These are phyloP conservation scores for Calendula officinalis DNA, from an alignment of 129 eudicot genomes.

Conservation along the genomic window DNA sequence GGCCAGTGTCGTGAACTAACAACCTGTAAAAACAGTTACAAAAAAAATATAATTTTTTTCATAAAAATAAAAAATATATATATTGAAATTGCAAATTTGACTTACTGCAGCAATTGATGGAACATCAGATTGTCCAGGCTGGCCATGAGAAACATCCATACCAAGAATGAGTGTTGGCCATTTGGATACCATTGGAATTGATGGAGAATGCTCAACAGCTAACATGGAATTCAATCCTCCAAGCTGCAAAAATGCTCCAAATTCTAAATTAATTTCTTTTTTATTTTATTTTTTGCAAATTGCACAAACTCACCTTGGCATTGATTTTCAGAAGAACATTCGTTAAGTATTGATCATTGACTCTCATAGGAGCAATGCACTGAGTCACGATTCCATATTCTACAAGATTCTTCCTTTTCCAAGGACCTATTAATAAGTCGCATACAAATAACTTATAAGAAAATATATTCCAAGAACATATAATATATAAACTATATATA, in stretches of 20 bases:
- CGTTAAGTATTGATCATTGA: constrained; percentile 75
- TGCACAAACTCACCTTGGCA: constrained; percentile 54
- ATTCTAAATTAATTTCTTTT: background rate
- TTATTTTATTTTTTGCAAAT: background rate
- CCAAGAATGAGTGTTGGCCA: constrained; percentile 76
- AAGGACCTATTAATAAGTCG: constrained; percentile 51
- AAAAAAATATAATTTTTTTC: too few relatives aligned
- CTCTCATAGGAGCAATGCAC: constrained; percentile 71
- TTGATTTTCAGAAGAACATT: constrained; percentile 79
- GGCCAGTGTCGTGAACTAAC: constrained; percentile 88
- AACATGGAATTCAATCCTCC: constrained; percentile 81
- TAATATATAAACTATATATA: too few relatives aligned
- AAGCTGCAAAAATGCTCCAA: constrained; percentile 41
- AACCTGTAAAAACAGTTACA: constrained; percentile 47
- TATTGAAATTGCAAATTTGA: background rate
- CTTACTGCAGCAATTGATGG: constrained; percentile 90
- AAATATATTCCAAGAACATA: too few relatives aligned
- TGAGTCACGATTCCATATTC: constrained; percentile 86
- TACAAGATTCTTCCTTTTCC: constrained; percentile 72
- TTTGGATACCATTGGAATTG: constrained; percentile 64
- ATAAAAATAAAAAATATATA: too few relatives aligned
- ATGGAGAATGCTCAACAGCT: constrained; percentile 45
- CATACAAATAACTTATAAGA: background rate
- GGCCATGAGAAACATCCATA: constrained; percentile 83
- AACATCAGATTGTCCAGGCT: constrained; percentile 73